Evolutionary conservation across 2,329 filamentous ascomycete genomes (phyloP), one percentile per base, ranked within the genome.

Genomic region (Didymella glomerata): DNA sequence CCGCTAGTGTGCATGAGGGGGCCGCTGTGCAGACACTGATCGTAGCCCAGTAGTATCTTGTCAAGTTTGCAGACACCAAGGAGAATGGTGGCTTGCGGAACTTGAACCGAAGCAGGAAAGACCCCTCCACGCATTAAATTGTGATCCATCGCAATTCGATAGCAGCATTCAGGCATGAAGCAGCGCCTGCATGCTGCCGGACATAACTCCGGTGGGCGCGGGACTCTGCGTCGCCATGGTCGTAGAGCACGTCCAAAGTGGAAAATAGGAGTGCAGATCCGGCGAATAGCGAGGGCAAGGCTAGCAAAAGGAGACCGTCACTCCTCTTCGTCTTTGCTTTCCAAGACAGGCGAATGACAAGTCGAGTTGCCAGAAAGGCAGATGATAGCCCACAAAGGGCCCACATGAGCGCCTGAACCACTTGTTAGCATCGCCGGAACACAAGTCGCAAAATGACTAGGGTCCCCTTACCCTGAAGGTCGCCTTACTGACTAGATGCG

Each of bases 41-140:
- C 22, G 44, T 50, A 4, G 25, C 4, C 61, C 61, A 66, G 38
- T 65, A 66, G 34, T 66, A 55, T n/a, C 55, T 47, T 3, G 62
- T 60, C 20, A 68, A 50, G 38, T 41, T 27, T 36, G 48, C 27
- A 41, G 62, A 63, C 8, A 68, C 49, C 22, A 63, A 68, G n/a
- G 66, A 57, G 50, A 59, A 62, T 14, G 61, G 62, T 16, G 61
- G 56, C 25, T 64, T 61, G 32, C 65, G 56, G 42, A 67, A 65
- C 42, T 65, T 62, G 48, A 66, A 66, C 40, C 61, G 57, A 5
- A 63, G 53, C 18, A 66, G 54, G 34, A 63, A 66, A 42, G 59
- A 64, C n/a, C 50, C 63, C 36, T 40, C 20, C n/a, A 68, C 62
- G n/a, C 42, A 61, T 50, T 61, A 68, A 8, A 66, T 63, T 2